Evolutionary conservation across 2,329 filamentous ascomycete genomes (phyloP).

Genomic region (Aureobasidium pullulans): DNA sequence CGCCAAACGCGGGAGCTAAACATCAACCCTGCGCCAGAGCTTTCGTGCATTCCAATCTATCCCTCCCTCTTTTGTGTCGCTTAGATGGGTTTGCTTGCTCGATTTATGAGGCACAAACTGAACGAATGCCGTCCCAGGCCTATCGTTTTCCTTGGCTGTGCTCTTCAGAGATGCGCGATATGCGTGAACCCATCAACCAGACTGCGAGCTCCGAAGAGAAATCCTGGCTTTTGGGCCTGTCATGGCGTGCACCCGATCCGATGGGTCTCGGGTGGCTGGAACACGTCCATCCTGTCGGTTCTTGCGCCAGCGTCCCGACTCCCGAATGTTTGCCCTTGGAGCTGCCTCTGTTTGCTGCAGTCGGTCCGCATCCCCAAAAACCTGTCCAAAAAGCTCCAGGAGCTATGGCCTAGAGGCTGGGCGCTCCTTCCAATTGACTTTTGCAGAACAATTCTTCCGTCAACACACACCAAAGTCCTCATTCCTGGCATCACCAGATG

Average conservation of each 20-base stretch:
- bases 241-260: not conserved
- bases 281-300: constrained; percentile 1
- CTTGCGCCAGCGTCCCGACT: not conserved
- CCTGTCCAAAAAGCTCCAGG: not conserved
- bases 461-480: not conserved
- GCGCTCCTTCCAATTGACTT: not conserved
- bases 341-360: not conserved
- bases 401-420: not conserved
- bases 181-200: not conserved
- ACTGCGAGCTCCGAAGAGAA: not conserved
- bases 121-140: not conserved
- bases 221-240: not conserved
- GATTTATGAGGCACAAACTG: not conserved
- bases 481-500: not conserved
- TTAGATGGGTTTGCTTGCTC: not conserved
- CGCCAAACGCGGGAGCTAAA: constrained; percentile 2
- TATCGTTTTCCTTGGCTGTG: not conserved
- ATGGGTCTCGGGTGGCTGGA: not conserved
- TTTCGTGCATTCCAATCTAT: not conserved
- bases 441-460: not conserved
- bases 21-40: not conserved
- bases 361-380: not conserved
- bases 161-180: not conserved
- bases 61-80: not conserved
- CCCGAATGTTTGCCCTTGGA: not conserved